Conservation (phyloP, 2,329 filamentous ascomycete species). For the Fusarium irregulare region DNA sequence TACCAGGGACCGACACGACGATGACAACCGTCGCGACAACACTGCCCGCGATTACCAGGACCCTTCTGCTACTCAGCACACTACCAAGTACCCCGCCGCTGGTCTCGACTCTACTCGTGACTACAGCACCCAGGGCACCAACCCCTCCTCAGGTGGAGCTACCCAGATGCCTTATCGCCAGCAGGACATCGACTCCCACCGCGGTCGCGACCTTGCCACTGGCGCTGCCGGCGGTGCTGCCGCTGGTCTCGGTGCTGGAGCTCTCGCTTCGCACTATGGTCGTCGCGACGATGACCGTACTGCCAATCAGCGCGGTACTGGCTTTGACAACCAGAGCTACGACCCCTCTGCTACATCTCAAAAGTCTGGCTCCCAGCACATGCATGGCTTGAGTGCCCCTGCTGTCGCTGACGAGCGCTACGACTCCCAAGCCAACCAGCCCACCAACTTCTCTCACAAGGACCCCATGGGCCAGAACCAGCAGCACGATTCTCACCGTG, state of each 20-base stretch:
- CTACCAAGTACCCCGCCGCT: constrained; percentile 8
- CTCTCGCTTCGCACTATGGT: constrained; percentile 4
- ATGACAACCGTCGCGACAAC: background rate
- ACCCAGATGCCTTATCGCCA: background rate
- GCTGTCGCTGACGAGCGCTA: background rate
- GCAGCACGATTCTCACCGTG: constrained; percentile 12
- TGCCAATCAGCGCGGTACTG: background rate
- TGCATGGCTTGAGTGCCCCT: background rate
- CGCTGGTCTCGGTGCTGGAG: constrained; percentile 17
- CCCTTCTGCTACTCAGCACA: background rate
- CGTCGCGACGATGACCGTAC: background rate
- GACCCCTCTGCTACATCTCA: background rate
- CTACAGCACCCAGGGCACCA: background rate
- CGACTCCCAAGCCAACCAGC: background rate
- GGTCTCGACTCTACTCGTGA: background rate
- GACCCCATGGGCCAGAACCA: constrained; percentile 2
- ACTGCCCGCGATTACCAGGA: background rate
- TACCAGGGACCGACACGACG: constrained; percentile 12
- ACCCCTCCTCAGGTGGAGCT: background rate
- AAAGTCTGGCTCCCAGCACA: background rate
- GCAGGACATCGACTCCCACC: background rate
- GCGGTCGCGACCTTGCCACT: background rate
- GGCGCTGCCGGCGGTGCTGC: constrained; percentile 3
- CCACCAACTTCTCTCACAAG: constrained; percentile 18
- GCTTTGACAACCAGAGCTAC: background rate